Base-by-base conservation (phyloP, 768 basidiomycete species). In the Termitomyces sp. region DNA sequence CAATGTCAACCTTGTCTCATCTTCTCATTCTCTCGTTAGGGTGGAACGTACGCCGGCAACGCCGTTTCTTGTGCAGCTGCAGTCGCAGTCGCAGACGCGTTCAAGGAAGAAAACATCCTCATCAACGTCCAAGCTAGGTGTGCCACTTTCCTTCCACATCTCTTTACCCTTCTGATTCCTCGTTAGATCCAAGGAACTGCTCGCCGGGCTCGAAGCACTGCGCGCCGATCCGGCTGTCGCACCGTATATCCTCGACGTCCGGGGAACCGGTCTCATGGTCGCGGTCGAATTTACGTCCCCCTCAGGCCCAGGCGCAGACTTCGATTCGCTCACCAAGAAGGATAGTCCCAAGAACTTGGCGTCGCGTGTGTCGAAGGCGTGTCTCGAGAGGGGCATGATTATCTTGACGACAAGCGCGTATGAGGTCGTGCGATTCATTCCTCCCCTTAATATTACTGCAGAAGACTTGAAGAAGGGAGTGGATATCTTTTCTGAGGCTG, bases 21-120 rank as follows among this genome's bases (percentile, higher is more conserved):
- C 12, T 26, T 9, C 40, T 14, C 22, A 34, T 58, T 9, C 22
- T 34, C 16, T 22, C 8, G 18, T 36, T 59, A 88, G 87, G 91
- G 91, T 27, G 92, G 93, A 24, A 95, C 93, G 5, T 95, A 95
- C 62, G 92, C 91, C 1, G 95, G 95, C 27, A 98, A 96, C 66
- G 87, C 92, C 0, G 92, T 98, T 0, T 79, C 91, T 0, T 98
- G 95, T 67, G 95, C 96, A 0, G 96, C 96, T 4, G 95, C 87
- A 4, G 79, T 88, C 22, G 94, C 95, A 0, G 89, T 91, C 20
- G 82, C 80, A 22, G 88, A 88, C 93, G 55, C 88, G 79, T 86
- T 97, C 71, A 74, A 78, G 52, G 86, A 90, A 61, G 93, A 95
- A 65, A 84, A 88, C n/a, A 79, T 95, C 46, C 78, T 95, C 20